These are phyloP conservation scores for Calocera cornea DNA, from an alignment of 768 basidiomycete genomes.

Conservation along the genomic window DNA sequence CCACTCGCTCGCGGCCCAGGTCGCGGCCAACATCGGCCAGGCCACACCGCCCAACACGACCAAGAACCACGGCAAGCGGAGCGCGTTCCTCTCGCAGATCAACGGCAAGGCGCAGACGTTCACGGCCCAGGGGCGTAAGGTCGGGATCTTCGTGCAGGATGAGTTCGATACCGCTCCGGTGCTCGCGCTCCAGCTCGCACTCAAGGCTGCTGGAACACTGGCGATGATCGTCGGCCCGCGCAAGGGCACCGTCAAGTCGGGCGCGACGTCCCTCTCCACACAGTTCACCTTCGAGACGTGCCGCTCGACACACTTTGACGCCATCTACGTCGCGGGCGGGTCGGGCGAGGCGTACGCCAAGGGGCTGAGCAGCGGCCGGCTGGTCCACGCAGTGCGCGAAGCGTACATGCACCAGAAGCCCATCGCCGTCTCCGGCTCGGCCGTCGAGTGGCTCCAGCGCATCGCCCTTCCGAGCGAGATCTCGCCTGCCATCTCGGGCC, in stretches of 20 bases:
- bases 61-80: constrained; percentile 44
- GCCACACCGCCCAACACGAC: constrained; percentile 39
- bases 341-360: constrained; percentile 37
- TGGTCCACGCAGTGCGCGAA: constrained; percentile 71
- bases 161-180: constrained; percentile 56
- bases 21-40: constrained; percentile 52
- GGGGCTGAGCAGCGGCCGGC: constrained; percentile 50
- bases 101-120: constrained; percentile 42
- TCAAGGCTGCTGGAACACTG: constrained; percentile 41
- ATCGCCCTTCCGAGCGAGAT: constrained; percentile 28
- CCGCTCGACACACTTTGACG: constrained; percentile 75
- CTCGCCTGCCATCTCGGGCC: constrained; percentile 18
- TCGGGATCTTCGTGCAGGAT: constrained; percentile 64
- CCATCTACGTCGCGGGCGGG: constrained; percentile 65
- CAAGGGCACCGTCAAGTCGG: constrained; percentile 39
- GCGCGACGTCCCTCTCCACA: constrained; percentile 28
- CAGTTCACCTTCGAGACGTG: constrained; percentile 67
- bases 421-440: constrained; percentile 55
- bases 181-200: constrained; percentile 39
- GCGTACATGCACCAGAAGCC: constrained; percentile 78
- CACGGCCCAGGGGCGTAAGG: constrained; percentile 41
- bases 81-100: constrained; percentile 45
- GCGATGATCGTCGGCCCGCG: constrained; percentile 53
- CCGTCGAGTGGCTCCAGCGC: constrained; percentile 26
- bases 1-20: constrained; percentile 51